Base-by-base conservation (phyloP, 1,284 basidiomycete species). In the Athelia sp. region DNA sequence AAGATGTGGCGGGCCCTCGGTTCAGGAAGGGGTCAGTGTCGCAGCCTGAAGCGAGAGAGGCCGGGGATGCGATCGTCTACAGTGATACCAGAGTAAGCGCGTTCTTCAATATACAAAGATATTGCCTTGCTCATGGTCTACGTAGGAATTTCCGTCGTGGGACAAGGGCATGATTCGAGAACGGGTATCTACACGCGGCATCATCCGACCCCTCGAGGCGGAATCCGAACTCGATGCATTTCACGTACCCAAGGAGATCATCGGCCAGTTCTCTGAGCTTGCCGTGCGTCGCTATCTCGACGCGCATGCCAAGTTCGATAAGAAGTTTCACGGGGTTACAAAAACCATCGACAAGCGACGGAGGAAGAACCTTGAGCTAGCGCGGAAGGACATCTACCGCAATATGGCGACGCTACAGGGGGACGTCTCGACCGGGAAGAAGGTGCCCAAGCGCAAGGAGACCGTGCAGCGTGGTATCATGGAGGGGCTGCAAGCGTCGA, bases 101-200 rank as follows among this genome's bases (percentile, higher is more conserved):
- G n/a, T n/a, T n/a, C n/a, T n/a, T n/a, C n/a, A n/a, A n/a, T n/a
- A n/a, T n/a, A n/a, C n/a, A n/a, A n/a, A n/a, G n/a, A n/a, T n/a
- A n/a, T n/a, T n/a, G n/a, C n/a, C 13, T 29, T 29, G 26, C 26
- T 29, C 26, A 29, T 29, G n/a, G 50, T 48, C 32, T 43, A 23
- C 36, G 13, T 50, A 75, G 75, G 62, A 69, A 46, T 52, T 54
- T 14, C 52, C 55, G 26, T 65, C 61, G 14, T 74, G 75, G 71
- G 65, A 67, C 38, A 70, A 69, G 40, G 60, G 58, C 0, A 85
- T 88, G 77, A 90, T 98, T 52, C 81, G 95, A 29, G 94, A 98
- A 66, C 82, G 96, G 11, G 84, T 98, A 18, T 84, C 87, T 17
- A 84, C 86, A 3, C 74, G 76, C 19, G 96, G 96, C 6, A 67